A percentile compares a stretch with the other conserved stretches of the same genome.
phyloP scores from a whole-genome alignment of 768 basidiomycete genomes.

The Calocera cornea region DNA sequence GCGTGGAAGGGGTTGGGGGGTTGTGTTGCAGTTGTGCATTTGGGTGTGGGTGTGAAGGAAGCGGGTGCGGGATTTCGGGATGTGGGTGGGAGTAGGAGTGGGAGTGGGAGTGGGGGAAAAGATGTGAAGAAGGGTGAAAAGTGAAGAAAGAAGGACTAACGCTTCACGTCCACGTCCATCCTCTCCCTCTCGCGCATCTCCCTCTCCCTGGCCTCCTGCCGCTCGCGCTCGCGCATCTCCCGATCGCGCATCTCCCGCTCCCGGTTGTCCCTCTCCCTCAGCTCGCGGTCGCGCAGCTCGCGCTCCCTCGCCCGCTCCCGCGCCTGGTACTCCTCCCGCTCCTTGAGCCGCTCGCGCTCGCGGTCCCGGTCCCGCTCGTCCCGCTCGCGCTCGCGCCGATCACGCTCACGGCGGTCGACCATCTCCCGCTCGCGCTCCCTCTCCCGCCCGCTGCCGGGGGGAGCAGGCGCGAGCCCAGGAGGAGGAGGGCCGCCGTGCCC shows the following conservation, averaged over 20 bases:
- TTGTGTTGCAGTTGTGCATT: too few species aligned
- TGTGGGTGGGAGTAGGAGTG: too few species aligned
- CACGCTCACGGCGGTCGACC: background rate
- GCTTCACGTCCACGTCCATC: conserved; percentile 6
- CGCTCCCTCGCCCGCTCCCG: background rate
- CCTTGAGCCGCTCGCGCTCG: background rate
- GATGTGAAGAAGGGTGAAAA: background rate
- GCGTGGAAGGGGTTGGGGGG: too few species aligned
- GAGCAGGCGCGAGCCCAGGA: background rate
- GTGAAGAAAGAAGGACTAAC: background rate
- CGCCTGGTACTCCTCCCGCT: background rate
- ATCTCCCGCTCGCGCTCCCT: conserved; percentile 3
- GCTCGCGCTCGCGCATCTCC: conserved; percentile 3
- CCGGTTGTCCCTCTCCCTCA: background rate
- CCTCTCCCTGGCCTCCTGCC: conserved; percentile 1
- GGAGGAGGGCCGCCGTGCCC: background rate
- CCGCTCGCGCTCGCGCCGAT: background rate
- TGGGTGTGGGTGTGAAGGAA: too few species aligned
- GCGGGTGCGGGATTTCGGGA: too few species aligned
- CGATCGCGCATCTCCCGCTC: background rate
- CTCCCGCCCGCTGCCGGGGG: background rate
- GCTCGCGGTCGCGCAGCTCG: background rate
- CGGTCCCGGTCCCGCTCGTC: background rate
- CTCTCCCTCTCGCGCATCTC: conserved; percentile 1
- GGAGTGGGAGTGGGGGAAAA: background rate